Conservation (phyloP, 2,329 filamentous ascomycete genomes). For the Lithohypha guttulata region DNA sequence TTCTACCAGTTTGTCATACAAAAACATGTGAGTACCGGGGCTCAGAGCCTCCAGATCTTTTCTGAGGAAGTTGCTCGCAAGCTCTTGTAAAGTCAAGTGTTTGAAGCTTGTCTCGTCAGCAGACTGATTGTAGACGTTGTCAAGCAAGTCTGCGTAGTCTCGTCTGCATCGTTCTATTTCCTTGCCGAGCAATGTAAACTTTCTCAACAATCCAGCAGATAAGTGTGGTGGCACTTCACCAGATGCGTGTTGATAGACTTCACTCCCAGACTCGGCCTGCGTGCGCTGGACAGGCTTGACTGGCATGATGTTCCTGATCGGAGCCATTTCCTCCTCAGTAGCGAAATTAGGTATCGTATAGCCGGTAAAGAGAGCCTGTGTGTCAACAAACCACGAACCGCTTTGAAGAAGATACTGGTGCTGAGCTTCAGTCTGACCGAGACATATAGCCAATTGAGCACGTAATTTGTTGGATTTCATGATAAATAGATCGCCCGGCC, state of each 20-base stretch:
- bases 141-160: constrained; percentile 20
- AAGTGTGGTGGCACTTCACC: constrained; percentile 1
- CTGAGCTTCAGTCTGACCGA: constrained; percentile 14
- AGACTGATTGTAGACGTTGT: constrained; percentile 29
- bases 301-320: constrained; percentile 14
- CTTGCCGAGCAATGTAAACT: not conserved
- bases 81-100: constrained; percentile 28
- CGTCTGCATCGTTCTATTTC: constrained; percentile 4
- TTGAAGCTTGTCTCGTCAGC: constrained; percentile 29
- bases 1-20: constrained; percentile 10
- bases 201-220: not conserved
- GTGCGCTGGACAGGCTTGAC: constrained; percentile 10
- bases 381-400: constrained; percentile 16
- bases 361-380: not conserved
- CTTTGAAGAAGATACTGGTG: constrained; percentile 15
- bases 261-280: not conserved
- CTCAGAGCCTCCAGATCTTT: constrained; percentile 22
- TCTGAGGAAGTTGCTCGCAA: constrained; percentile 28
- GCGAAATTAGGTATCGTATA: constrained; percentile 13
- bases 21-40: not conserved
- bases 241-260: not conserved
- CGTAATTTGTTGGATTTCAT: constrained; percentile 4
- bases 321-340: constrained; percentile 14
- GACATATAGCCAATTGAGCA: constrained; percentile 13
- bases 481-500: constrained; percentile 13